These are phyloP conservation scores for Zangia roseola DNA, from an alignment of 768 basidiomycete genomes.

Conservation along the genomic window DNA sequence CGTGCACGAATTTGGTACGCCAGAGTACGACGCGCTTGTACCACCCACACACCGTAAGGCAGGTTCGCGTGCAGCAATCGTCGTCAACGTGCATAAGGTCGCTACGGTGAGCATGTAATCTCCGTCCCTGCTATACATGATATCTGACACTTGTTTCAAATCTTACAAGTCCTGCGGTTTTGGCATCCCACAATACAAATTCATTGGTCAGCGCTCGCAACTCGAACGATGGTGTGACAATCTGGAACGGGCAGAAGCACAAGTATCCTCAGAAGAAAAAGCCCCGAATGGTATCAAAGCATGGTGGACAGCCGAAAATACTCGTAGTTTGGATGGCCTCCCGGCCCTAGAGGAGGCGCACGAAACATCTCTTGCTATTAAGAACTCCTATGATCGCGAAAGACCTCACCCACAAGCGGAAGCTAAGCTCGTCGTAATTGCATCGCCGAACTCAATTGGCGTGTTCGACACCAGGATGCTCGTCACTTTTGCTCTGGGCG, in stretches of 20 bases:
- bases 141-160: not conserved
- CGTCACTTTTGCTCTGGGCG: constrained; percentile 31
- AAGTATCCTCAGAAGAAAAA: constrained; percentile 18
- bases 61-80: constrained; percentile 60
- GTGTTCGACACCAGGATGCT: constrained; percentile 11
- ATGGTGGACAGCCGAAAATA: constrained; percentile 55
- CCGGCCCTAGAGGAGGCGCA: constrained; percentile 42
- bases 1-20: constrained; percentile 60
- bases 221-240: constrained; percentile 46
- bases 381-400: constrained; percentile 23
- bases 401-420: constrained; percentile 2
- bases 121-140: not conserved
- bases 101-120: constrained; percentile 35
- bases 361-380: constrained; percentile 9
- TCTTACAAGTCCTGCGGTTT: constrained; percentile 62
- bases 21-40: constrained; percentile 56
- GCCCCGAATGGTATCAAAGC: constrained; percentile 45
- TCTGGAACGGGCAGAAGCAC: constrained; percentile 44
- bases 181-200: constrained; percentile 59
- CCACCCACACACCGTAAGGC: constrained; percentile 45
- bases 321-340: constrained; percentile 55
- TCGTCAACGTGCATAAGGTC: constrained; percentile 63
- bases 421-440: not conserved
- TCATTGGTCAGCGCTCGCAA: constrained; percentile 51
- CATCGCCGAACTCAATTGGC: not conserved